A percentile compares a stretch with the other conserved stretches of the same genome.
Evolutionary conservation across 345 rosid genomes (phyloP).

Genomic region (Eucalyptus fibrosa): DNA sequence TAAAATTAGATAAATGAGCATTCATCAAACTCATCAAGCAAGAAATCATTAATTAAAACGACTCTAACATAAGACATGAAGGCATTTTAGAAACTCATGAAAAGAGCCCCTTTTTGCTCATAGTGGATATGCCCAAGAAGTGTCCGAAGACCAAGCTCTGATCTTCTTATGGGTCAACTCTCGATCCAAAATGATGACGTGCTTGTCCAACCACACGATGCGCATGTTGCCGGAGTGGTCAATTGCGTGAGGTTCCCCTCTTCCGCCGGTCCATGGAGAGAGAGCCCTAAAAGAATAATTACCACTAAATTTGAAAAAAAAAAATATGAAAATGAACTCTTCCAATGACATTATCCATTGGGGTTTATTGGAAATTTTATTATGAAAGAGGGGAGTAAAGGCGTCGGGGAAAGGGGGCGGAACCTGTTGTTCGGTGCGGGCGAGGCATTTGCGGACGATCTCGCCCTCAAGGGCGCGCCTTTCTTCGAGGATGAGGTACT

Average conservation of each 20-base stretch:
- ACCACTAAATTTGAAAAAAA: neutral
- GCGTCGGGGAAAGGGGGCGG: neutral
- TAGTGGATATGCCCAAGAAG: neutral
- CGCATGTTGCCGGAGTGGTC: neutral
- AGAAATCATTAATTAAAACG: neutral
- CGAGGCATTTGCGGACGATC: constrained; percentile 98
- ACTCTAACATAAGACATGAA: neutral
- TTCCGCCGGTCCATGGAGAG: neutral
- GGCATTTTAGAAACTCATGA: neutral
- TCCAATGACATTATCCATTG: neutral
- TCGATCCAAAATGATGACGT: neutral
- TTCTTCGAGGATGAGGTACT: constrained; percentile 94
- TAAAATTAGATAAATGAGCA: neutral
- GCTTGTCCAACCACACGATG: neutral
- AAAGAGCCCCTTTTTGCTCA: neutral
- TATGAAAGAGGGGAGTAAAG: neutral
- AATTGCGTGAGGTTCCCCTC: neutral
- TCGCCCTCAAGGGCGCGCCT: constrained; percentile 98
- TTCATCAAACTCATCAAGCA: neutral
- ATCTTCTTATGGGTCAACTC: neutral
- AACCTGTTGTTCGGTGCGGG: constrained; percentile 93
- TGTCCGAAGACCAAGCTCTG: neutral
- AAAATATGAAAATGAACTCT: neutral
- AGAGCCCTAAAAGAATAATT: neutral
- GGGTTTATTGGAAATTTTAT: neutral